Evolutionary conservation across 192 early-diverging fungal species (phyloP).

Genomic region (Coemansia sp.): DNA sequence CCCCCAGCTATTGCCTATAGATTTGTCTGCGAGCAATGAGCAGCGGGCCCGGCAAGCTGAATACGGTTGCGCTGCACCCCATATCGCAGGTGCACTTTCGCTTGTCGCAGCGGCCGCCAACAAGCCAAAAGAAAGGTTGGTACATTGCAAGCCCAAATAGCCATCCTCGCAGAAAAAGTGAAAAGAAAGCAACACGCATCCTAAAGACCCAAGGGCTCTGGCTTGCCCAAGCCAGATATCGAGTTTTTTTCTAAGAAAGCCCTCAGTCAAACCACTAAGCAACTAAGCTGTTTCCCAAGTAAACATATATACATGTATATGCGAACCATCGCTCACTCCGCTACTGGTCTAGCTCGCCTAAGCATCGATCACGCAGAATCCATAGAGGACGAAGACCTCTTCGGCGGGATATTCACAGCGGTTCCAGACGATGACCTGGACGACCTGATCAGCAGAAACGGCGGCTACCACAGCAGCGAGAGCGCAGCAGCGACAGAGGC

Average conservation of each 20-base stretch:
- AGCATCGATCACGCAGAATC: constrained; percentile 34
- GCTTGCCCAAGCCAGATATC: too few species aligned
- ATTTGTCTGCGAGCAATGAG: constrained; percentile 15
- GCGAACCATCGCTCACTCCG: too few species aligned
- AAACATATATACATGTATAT: neutral
- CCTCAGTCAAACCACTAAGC: too few species aligned
- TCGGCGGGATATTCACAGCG: constrained; percentile 6
- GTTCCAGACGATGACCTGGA: constrained; percentile 1
- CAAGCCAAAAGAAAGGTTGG: constrained; percentile 14
- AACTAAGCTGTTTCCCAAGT: too few species aligned
- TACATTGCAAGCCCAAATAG: neutral
- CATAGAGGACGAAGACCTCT: constrained; percentile 27
- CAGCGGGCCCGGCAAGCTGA: constrained; percentile 10
- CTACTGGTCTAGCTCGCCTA: neutral
- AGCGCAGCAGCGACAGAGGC: too few species aligned
- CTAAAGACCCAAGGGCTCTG: too few species aligned
- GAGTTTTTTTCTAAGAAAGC: too few species aligned
- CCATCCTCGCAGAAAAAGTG: too few species aligned
- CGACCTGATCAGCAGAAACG: neutral
- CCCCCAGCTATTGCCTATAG: too few species aligned
- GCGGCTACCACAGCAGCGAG: neutral
- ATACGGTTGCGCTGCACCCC: constrained; percentile 19
- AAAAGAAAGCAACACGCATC: too few species aligned
- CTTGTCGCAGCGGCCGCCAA: constrained; percentile 38
- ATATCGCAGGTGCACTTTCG: constrained; percentile 37